A percentile compares a stretch with the other conserved stretches of the same genome.
Conservation (phyloP, 805 yeast genomes). For the Danielozyma ontarioensis region DNA sequence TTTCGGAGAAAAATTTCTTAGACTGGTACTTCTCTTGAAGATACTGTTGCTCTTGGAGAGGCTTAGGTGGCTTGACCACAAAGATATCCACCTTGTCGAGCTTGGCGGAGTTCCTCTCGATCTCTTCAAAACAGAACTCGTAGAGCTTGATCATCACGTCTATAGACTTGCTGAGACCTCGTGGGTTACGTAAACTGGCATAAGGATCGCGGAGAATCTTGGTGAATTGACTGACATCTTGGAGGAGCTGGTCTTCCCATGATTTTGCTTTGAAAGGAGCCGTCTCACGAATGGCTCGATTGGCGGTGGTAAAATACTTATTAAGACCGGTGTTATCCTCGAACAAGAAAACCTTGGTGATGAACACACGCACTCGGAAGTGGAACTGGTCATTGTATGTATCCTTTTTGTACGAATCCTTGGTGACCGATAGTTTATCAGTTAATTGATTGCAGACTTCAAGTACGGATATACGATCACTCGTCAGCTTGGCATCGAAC, state of each 20-base stretch:
- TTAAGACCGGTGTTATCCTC: constrained; percentile 44
- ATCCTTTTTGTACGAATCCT: constrained; percentile 31
- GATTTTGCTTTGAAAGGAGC: constrained; percentile 11
- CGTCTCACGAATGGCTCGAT: constrained; percentile 20
- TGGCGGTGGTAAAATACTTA: constrained; percentile 30
- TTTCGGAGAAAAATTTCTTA: constrained; percentile 29
- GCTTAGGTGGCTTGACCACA: constrained; percentile 8
- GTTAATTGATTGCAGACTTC: constrained; percentile 36
- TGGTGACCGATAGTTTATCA: constrained; percentile 23
- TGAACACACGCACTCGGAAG: constrained; percentile 28
- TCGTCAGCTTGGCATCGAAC: constrained; percentile 21
- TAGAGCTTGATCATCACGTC: constrained; percentile 23
- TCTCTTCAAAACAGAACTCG: constrained; percentile 26
- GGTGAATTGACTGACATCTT: constrained; percentile 26
- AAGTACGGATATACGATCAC: constrained; percentile 34
- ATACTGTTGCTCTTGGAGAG: constrained; percentile 10
- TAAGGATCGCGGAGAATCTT: constrained; percentile 34
- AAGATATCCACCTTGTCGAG: constrained; percentile 13
- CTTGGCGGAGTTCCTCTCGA: constrained; percentile 13
- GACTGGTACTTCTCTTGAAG: constrained; percentile 14
- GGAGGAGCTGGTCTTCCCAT: constrained; percentile 22
- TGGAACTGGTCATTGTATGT: constrained; percentile 34
- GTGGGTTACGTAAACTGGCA: constrained; percentile 17
- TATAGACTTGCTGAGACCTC: constrained; percentile 15
- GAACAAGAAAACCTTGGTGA: constrained; percentile 27